These are phyloP conservation scores for Russula vinacea DNA, from an alignment of 768 basidiomycete genomes.

Conservation along the genomic window DNA sequence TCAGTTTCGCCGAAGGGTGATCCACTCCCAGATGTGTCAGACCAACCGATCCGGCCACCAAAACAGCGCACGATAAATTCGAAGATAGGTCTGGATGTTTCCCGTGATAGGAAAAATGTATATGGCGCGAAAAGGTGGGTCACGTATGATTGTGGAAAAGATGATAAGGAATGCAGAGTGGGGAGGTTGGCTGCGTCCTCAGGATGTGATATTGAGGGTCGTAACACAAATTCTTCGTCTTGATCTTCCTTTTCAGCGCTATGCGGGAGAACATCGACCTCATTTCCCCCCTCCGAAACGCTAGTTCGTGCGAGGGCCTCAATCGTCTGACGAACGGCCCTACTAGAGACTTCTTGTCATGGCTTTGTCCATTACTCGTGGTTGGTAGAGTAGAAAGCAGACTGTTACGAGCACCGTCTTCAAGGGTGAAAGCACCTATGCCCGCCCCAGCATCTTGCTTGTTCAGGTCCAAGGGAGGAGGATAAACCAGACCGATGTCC, in stretches of 20 bases:
- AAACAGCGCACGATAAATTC: constrained; percentile 92
- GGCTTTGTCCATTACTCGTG: constrained; percentile 36
- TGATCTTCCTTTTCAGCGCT: constrained; percentile 35
- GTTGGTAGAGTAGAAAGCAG: constrained; percentile 29
- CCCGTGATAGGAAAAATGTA: constrained; percentile 91
- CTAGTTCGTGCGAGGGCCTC: constrained; percentile 44
- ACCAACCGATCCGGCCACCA: constrained; percentile 92
- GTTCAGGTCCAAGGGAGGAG: constrained; percentile 80
- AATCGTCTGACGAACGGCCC: constrained; percentile 61
- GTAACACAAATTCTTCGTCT: constrained; percentile 66
- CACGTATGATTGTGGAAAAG: constrained; percentile 54
- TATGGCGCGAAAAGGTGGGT: constrained; percentile 77
- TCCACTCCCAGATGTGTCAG: constrained; percentile 72
- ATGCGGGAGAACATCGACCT: constrained; percentile 35
- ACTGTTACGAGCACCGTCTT: constrained; percentile 43
- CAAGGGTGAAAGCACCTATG: constrained; percentile 80
- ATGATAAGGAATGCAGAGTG: constrained; percentile 64
- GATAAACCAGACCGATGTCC: constrained; percentile 89
- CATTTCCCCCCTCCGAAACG: constrained; percentile 35
- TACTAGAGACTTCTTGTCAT: constrained; percentile 51
- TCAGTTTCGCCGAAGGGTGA: constrained; percentile 78
- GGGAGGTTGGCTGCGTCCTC: constrained; percentile 51
- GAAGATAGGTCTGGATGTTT: constrained; percentile 86
- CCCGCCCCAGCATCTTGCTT: constrained; percentile 87
- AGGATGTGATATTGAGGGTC: constrained; percentile 51